Evolutionary conservation across 345 rosid genomes (phyloP).

Genomic region (Syzygium aromaticum): DNA sequence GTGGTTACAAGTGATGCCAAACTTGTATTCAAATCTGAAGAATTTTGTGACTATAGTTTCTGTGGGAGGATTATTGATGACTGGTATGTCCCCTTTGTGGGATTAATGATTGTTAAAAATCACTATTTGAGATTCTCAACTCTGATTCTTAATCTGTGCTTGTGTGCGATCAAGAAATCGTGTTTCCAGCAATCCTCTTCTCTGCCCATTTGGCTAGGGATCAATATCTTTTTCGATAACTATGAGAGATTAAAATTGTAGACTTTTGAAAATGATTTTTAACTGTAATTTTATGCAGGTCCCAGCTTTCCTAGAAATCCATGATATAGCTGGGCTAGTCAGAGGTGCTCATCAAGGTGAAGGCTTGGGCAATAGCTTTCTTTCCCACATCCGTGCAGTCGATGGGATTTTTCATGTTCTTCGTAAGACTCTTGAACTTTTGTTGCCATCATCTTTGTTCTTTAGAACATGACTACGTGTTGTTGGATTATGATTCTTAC

Average conservation of each 20-base stretch:
- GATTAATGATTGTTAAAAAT: neutral
- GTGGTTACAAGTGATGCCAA: neutral
- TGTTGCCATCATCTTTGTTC: neutral
- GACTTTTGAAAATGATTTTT: neutral
- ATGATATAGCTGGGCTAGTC: constrained; percentile 96
- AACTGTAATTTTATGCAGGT: constrained; percentile 31
- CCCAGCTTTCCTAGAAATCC: constrained; percentile 90
- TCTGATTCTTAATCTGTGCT: neutral
- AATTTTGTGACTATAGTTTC: neutral
- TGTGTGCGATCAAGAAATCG: neutral
- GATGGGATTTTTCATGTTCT: constrained; percentile 98
- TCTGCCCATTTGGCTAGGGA: neutral
- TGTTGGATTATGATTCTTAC: neutral
- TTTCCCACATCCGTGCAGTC: constrained; percentile 97
- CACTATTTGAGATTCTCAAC: neutral
- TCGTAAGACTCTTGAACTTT: constrained; percentile 34
- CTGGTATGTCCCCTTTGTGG: neutral
- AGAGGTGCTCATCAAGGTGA: constrained; percentile 96
- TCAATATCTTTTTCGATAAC: neutral
- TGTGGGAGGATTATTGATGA: neutral
- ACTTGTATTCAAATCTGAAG: neutral
- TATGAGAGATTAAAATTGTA: neutral
- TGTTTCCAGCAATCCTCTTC: neutral
- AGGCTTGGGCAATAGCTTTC: constrained; percentile 93
- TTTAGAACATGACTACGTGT: neutral